Evolutionary conservation across 2,329 filamentous ascomycete species (phyloP).

Genomic region (Curvularia eragrostidis): DNA sequence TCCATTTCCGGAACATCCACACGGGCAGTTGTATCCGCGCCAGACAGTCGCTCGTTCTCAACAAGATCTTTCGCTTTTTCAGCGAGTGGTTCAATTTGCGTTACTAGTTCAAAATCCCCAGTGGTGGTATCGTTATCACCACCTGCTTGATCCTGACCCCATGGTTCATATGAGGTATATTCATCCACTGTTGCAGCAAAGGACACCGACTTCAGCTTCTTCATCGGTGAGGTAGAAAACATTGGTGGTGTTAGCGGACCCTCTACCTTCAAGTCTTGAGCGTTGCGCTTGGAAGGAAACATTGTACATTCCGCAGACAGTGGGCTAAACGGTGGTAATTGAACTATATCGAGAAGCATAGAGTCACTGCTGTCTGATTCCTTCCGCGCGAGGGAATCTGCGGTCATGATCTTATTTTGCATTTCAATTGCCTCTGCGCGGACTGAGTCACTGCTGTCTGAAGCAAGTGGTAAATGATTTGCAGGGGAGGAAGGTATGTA

Average conservation of each 20-base stretch:
- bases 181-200: slow-evolving; percentile 49
- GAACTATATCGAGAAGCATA: slow-evolving; percentile 41
- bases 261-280: slow-evolving; percentile 54
- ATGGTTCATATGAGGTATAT: slow-evolving; percentile 43
- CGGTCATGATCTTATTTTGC: slow-evolving; percentile 43
- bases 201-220: slow-evolving; percentile 51
- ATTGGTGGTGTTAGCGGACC: slow-evolving; percentile 54
- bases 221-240: slow-evolving; percentile 46
- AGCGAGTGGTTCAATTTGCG: slow-evolving; percentile 47
- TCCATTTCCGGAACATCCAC: slow-evolving; percentile 59
- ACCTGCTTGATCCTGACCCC: slow-evolving; percentile 20
- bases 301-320: slow-evolving; percentile 23
- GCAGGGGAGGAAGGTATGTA: slow-evolving; percentile 51
- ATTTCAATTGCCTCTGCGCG: slow-evolving; percentile 43
- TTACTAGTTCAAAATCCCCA: slow-evolving; percentile 42
- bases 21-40: slow-evolving; percentile 57
- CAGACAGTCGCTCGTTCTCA: slow-evolving; percentile 56
- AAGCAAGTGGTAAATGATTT: slow-evolving; percentile 47
- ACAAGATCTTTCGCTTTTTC: slow-evolving; percentile 45
- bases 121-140: slow-evolving; percentile 17
- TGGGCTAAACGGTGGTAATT: slow-evolving; percentile 30
- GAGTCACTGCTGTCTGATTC: slow-evolving; percentile 42
- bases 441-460: slow-evolving; percentile 46
- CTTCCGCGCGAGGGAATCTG: slow-evolving; percentile 43
- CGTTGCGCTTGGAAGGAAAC: slow-evolving; percentile 40